These are phyloP conservation scores for Patellaria atrata DNA, from an alignment of 495 filamentous ascomycete genomes.

Conservation along the genomic window DNA sequence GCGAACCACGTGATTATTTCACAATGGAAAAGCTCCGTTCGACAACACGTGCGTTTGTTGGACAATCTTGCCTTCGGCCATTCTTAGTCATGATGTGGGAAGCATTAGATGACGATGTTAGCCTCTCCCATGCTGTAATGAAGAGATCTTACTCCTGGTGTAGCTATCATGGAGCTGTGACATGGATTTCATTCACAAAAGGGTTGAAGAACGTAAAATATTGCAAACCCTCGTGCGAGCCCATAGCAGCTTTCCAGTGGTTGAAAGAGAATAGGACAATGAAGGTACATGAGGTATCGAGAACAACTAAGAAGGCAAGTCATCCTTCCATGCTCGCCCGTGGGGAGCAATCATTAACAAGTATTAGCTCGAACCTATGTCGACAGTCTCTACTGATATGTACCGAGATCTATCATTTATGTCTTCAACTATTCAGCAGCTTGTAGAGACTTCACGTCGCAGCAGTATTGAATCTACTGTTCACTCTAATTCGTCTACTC, in stretches of 20 bases:
- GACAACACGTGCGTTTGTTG: conserved; percentile 38
- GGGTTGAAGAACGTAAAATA: conserved; percentile 31
- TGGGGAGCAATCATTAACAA: conserved; percentile 2
- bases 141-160: conserved; percentile 40
- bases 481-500: conserved; percentile 11
- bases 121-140: conserved; percentile 36
- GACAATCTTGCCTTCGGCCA: conserved; percentile 26
- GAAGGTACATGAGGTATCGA: conserved; percentile 37
- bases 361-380: no score
- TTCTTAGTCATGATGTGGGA: conserved; percentile 35
- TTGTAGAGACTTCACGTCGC: conserved; percentile 5
- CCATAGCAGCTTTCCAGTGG: conserved; percentile 42
- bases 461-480: no score
- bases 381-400: no score
- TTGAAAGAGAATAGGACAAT: conserved; percentile 39
- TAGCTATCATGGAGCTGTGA: conserved; percentile 40
- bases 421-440: conserved; percentile 13
- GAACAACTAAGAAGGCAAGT: conserved; percentile 30
- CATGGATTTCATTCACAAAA: conserved; percentile 34
- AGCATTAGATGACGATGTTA: conserved; percentile 35
- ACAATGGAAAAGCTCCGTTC: conserved; percentile 26
- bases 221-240: conserved; percentile 28
- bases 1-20: conserved; percentile 29
- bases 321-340: no score
- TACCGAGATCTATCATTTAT: conserved; percentile 12